Evolutionary conservation across 129 eudicot genomes (phyloP), one percentile per base, ranked within the genome.

Genomic region (Flaveria brownii): DNA sequence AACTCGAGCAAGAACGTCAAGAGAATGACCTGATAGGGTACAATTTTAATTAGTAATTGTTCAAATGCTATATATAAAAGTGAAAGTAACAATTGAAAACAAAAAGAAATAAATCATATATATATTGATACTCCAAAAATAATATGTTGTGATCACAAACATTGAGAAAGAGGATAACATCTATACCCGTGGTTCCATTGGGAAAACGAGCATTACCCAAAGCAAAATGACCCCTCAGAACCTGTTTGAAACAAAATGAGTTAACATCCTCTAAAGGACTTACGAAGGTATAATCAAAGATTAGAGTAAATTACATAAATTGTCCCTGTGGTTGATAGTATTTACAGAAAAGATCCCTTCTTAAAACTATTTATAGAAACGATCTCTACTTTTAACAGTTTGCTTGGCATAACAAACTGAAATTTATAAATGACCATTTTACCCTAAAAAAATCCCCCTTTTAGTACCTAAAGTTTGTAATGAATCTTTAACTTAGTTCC

Each of bases 181-280:
- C 12, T 9, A 30, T 61, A 94, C 99, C 99, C 46, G 86, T 95
- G 52, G 99, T 95, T 86, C 99, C 99, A 45, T 77, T 87, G 55
- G 99, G 99, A 89, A 95, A 95, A 64, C 96, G 86, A 70, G 96
- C 99, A 87, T 87, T 86, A 36, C 96, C 97, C 92, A 95, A 74
- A 76, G 88, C 93, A 79, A 95, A 89, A 74, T 95, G 99, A 47
- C 99, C 99, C 86, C 87, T 91, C 73, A 95, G 89, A 79, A 95
- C 99, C 99, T 95, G 84, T 60, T 64, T 23, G 26, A 75, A 70
- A 71, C 26, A 9, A 70, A 39, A 25, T 23, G 22, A n/a, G 51
- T 42, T 39, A 75, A 6, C 41, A 36, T 36, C 41, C 41, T 36
- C 41, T 36, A 8, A 41, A 43, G 3, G 50, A 9, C 12, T 57